Percentiles rank a stretch among this genome's conserved stretches.
These are phyloP conservation scores for Penicillium pancosmium DNA, from an alignment of 495 filamentous ascomycete genomes.

Conservation along the genomic window DNA sequence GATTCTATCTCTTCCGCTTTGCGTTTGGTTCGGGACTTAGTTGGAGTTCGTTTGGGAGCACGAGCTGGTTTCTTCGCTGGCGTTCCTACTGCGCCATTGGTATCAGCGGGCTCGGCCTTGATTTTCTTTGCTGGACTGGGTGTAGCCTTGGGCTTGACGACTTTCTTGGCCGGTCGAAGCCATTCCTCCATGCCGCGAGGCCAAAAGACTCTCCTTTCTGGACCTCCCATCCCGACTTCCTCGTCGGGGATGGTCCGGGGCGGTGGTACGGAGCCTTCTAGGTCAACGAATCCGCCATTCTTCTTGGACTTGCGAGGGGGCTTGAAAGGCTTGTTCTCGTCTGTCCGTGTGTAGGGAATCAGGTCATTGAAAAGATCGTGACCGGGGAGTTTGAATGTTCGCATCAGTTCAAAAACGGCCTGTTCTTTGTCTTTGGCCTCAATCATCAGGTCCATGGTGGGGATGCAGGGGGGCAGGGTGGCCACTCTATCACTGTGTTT, in stretches of 20 bases:
- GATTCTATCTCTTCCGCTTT: constrained; percentile 33
- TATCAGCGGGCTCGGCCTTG: constrained; percentile 19
- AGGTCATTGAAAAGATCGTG: constrained; percentile 77
- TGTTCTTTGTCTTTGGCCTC: constrained; percentile 99
- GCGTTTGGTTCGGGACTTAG: constrained; percentile 38
- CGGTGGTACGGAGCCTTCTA: constrained; percentile 49
- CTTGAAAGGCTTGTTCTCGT: constrained; percentile 70
- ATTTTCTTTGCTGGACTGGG: constrained; percentile 29
- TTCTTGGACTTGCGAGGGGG: constrained; percentile 53
- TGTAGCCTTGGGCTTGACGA: constrained; percentile 59
- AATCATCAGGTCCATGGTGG: constrained; percentile 93
- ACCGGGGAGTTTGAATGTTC: constrained; percentile 79
- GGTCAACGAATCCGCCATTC: constrained; percentile 52
- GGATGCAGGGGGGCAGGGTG: constrained; percentile 78
- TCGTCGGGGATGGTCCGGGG: constrained; percentile 57
- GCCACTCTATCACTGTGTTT: constrained; percentile 81
- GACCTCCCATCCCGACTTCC: constrained; percentile 86
- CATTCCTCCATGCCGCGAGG: constrained; percentile 87
- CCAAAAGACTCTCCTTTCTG: constrained; percentile 89
- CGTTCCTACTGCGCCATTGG: constrained; percentile 18
- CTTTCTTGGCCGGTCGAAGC: constrained; percentile 77
- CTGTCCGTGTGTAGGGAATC: constrained; percentile 71
- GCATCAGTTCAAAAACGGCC: constrained; percentile 93
- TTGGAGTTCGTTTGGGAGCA: constrained; percentile 21
- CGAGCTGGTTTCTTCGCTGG: constrained; percentile 28